Conservation (phyloP, 1,284 basidiomycete genomes). For the Cutaneotrichosporon cutaneum region DNA sequence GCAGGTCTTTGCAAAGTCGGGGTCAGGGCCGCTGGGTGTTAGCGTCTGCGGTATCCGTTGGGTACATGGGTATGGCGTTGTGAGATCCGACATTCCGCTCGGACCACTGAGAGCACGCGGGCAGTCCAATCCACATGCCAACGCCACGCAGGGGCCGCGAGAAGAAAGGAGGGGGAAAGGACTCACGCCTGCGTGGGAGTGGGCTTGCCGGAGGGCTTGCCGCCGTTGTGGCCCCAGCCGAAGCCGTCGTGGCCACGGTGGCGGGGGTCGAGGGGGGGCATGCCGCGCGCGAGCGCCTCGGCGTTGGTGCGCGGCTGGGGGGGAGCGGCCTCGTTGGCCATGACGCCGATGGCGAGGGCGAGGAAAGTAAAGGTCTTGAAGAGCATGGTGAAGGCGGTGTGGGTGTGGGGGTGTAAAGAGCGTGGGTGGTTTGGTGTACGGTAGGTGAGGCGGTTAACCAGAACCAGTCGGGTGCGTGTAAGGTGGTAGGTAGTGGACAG, state of each 20-base stretch:
- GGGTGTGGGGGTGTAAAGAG: neutral
- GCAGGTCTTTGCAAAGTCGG: slow-evolving; percentile 5
- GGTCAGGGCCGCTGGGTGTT: slow-evolving; percentile 1
- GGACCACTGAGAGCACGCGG: neutral
- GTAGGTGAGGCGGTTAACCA: neutral
- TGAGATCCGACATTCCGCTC: neutral
- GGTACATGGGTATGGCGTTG: neutral
- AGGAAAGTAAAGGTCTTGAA: neutral
- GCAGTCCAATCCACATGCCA: neutral
- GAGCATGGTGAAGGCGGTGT: neutral
- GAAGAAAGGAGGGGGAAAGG: neutral
- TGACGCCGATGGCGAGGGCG: slow-evolving; percentile 1
- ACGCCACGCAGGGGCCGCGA: neutral
- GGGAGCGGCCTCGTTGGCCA: neutral
- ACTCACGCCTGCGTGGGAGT: slow-evolving; percentile 6
- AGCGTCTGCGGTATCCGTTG: neutral
- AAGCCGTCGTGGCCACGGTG: neutral
- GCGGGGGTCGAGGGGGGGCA: neutral
- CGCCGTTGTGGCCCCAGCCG: neutral
- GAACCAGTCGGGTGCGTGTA: neutral
- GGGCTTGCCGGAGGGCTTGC: slow-evolving; percentile 3
- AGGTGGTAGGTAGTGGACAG: neutral
- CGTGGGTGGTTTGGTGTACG: neutral
- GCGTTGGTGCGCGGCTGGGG: slow-evolving; percentile 5
- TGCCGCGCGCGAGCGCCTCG: slow-evolving; percentile 4